These are phyloP conservation scores for Vitis amurensis DNA, from an alignment of 164 flowering plant genomes.

Conservation along the genomic window DNA sequence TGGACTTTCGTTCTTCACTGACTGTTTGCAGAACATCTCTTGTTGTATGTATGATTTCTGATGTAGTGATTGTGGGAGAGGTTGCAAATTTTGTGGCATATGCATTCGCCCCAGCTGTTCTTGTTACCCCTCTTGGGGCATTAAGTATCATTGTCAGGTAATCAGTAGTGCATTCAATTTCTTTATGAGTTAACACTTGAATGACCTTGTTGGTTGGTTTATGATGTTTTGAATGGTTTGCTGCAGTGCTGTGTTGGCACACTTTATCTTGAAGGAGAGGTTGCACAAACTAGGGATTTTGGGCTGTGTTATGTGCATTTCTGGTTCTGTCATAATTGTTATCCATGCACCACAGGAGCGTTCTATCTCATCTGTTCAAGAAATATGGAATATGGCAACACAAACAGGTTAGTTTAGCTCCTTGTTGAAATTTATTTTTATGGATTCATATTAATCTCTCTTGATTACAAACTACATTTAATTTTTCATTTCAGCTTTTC, in stretches of 20 bases:
- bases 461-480: conserved; percentile 6
- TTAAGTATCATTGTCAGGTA: conserved; percentile 86
- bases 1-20: conserved; percentile 16
- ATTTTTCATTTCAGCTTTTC: conserved; percentile 57
- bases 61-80: conserved; percentile 84
- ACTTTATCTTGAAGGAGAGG: conserved; percentile 73
- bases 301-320: conserved; percentile 86
- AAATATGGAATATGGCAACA: conserved; percentile 84
- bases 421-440: not conserved
- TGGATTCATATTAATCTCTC: not conserved
- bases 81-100: conserved; percentile 83
- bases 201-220: not conserved
- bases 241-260: conserved; percentile 79
- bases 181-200: not conserved
- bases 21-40: conserved; percentile 20
- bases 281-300: conserved; percentile 61
- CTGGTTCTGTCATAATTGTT: conserved; percentile 76
- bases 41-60: conserved; percentile 28
- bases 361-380: conserved; percentile 65
- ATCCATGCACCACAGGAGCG: conserved; percentile 87
- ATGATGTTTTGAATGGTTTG: conserved; percentile 5
- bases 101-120: conserved; percentile 91
- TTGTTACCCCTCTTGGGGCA: conserved; percentile 92
- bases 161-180: not conserved
- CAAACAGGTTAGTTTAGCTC: conserved; percentile 49